phyloP scores from a whole-genome alignment of 768 basidiomycete genomes.

The Auriscalpium orientale region DNA sequence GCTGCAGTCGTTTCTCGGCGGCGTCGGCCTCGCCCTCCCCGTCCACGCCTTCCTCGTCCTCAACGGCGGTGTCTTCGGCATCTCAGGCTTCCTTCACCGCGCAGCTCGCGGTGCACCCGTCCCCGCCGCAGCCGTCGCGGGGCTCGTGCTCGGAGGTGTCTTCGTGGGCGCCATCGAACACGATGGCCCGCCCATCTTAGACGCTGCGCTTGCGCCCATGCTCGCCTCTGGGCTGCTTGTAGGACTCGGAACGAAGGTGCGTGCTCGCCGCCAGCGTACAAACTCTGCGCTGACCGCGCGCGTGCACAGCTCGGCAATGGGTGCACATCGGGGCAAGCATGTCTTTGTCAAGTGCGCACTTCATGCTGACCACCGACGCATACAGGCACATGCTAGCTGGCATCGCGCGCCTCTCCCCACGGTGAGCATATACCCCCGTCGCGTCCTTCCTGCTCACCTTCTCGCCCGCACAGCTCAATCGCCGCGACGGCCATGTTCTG shows the following conservation, averaged over 20 bases:
- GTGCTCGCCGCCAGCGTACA: not conserved
- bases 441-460: not conserved
- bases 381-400: slow-evolving; percentile 59
- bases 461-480: slow-evolving; percentile 35
- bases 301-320: slow-evolving; percentile 44
- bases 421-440: slow-evolving; percentile 27
- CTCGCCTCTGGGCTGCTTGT: slow-evolving; percentile 47
- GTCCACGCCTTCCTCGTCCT: slow-evolving; percentile 44
- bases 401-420: slow-evolving; percentile 44
- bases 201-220: slow-evolving; percentile 21
- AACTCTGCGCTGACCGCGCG: not conserved
- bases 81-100: slow-evolving; percentile 54
- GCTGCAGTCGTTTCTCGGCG: slow-evolving; percentile 48
- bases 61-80: slow-evolving; percentile 51
- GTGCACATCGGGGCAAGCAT: slow-evolving; percentile 52
- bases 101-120: slow-evolving; percentile 38
- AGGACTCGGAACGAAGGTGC: slow-evolving; percentile 44
- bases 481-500: slow-evolving; percentile 49
- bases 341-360: not conserved
- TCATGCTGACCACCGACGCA: not conserved
- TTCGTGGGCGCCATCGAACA: slow-evolving; percentile 35
- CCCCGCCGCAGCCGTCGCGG: slow-evolving; percentile 33
- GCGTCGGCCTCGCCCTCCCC: slow-evolving; percentile 43
- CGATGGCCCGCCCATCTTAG: slow-evolving; percentile 20
- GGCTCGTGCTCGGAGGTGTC: slow-evolving; percentile 43